These are phyloP conservation scores for Fusarium nisikadoi DNA, from an alignment of 2,329 filamentous ascomycete genomes.

Conservation along the genomic window DNA sequence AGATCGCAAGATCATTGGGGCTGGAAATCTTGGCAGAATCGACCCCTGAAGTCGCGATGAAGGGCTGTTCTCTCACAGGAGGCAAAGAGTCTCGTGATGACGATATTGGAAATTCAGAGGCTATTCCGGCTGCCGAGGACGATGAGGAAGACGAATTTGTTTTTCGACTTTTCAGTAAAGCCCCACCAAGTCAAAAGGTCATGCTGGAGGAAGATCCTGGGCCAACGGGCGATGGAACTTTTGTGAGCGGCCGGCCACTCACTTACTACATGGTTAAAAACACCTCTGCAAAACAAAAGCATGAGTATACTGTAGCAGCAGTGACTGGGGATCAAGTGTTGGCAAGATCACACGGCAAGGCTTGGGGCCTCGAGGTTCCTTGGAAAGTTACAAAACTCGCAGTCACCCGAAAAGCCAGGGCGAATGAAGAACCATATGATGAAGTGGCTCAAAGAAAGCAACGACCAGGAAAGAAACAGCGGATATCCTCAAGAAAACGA, in stretches of 20 bases:
- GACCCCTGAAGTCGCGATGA: neutral
- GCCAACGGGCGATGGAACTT: slow-evolving; percentile 50
- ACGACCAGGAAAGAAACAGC: slow-evolving; percentile 67
- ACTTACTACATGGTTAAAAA: slow-evolving; percentile 61
- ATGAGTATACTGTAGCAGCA: slow-evolving; percentile 58
- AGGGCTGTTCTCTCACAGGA: neutral
- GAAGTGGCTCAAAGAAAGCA: slow-evolving; percentile 50
- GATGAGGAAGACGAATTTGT: slow-evolving; percentile 57
- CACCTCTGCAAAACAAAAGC: slow-evolving; percentile 50
- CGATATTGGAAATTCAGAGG: slow-evolving; percentile 7
- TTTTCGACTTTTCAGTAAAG: slow-evolving; percentile 67
- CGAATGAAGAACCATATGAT: slow-evolving; percentile 13
- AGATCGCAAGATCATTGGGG: slow-evolving; percentile 59
- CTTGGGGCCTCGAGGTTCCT: slow-evolving; percentile 69
- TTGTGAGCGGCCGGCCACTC: slow-evolving; percentile 52
- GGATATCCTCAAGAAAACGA: slow-evolving; percentile 62
- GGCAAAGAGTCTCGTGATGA: slow-evolving; percentile 18
- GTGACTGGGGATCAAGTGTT: slow-evolving; percentile 64
- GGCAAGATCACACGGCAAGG: slow-evolving; percentile 53
- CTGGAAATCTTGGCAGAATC: slow-evolving; percentile 45
- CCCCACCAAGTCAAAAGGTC: slow-evolving; percentile 59
- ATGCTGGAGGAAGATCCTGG: slow-evolving; percentile 59
- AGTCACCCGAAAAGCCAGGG: slow-evolving; percentile 46
- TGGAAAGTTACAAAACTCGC: slow-evolving; percentile 65
- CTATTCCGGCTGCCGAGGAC: slow-evolving; percentile 18